phyloP scores from a whole-genome alignment of 768 basidiomycete species.

The Termitomyces heimii region DNA sequence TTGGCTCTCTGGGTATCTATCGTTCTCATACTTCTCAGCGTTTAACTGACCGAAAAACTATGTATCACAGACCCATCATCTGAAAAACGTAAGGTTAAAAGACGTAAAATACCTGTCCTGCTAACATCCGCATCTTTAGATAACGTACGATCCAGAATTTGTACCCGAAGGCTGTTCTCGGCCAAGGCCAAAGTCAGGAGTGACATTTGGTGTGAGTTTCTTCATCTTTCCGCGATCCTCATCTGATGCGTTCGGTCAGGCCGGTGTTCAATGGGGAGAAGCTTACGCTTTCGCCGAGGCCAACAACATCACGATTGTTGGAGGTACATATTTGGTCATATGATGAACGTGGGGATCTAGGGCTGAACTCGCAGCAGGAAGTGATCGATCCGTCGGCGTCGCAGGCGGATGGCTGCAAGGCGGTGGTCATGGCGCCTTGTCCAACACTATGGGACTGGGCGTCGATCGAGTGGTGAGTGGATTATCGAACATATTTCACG shows the following conservation, averaged over 20 bases:
- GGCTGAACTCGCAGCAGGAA: slow-evolving; percentile 15
- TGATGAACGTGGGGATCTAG: background rate
- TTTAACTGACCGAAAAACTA: background rate
- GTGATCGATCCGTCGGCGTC: slow-evolving; percentile 35
- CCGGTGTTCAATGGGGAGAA: slow-evolving; percentile 39
- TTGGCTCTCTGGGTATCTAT: slow-evolving; percentile 37
- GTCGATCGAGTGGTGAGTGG: slow-evolving; percentile 37
- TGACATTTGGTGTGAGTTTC: slow-evolving; percentile 30
- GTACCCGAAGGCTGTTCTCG: slow-evolving; percentile 28
- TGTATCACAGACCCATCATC: slow-evolving; percentile 30
- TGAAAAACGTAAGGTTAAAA: slow-evolving; percentile 25
- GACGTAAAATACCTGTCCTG: background rate
- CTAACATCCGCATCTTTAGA: slow-evolving; percentile 17
- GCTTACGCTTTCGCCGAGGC: slow-evolving; percentile 38
- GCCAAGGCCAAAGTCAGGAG: slow-evolving; percentile 16
- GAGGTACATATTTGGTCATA: slow-evolving; percentile 22
- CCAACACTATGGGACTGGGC: slow-evolving; percentile 39
- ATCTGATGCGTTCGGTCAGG: slow-evolving; percentile 19
- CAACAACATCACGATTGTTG: slow-evolving; percentile 39
- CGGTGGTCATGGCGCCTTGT: slow-evolving; percentile 38
- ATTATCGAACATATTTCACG: background rate
- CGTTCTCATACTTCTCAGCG: background rate
- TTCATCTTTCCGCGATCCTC: background rate
- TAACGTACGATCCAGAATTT: slow-evolving; percentile 27
- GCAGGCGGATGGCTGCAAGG: slow-evolving; percentile 40